Conservation (phyloP, 2,329 filamentous ascomycete genomes). For the Malbranchea zuffiana region DNA sequence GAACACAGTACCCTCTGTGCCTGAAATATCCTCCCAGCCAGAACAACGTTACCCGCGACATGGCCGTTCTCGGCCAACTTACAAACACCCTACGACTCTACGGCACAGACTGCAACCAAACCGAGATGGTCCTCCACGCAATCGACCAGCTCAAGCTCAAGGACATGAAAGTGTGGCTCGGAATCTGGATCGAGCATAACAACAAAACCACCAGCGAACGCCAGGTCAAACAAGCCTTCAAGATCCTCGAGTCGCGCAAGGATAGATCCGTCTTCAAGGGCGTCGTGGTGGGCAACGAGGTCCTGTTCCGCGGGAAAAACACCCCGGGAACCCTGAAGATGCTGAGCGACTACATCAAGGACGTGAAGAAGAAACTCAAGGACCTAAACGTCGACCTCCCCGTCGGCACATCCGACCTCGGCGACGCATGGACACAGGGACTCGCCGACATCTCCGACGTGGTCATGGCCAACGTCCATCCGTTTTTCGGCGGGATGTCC, state of each 20-base stretch:
- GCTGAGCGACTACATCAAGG: conserved; percentile 53
- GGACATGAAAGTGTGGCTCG: conserved; percentile 82
- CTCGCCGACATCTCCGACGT: conserved; percentile 66
- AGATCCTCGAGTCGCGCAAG: conserved; percentile 53
- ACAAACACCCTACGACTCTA: conserved; percentile 83
- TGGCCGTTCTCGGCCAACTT: conserved; percentile 80
- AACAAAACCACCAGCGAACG: conserved; percentile 75
- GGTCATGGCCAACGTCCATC: conserved; percentile 94
- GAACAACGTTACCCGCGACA: conserved; percentile 86
- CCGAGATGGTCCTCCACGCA: conserved; percentile 79
- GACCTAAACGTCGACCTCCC: conserved; percentile 56
- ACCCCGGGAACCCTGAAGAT: conserved; percentile 54
- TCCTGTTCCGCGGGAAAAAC: conserved; percentile 42
- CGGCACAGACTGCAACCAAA: conserved; percentile 96
- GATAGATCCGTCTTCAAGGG: conserved; percentile 45
- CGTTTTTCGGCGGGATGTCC: conserved; percentile 77
- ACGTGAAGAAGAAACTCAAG: conserved; percentile 63
- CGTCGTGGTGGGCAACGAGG: conserved; percentile 54
- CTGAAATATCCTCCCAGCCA: conserved; percentile 66
- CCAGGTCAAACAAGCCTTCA: conserved; percentile 74
- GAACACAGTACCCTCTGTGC: conserved; percentile 82
- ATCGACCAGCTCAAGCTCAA: conserved; percentile 61
- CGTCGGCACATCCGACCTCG: conserved; percentile 78
- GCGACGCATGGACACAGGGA: conserved; percentile 67
- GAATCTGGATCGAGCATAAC: conserved; percentile 84